phyloP scores from a whole-genome alignment of 2,329 filamentous ascomycete species.

The Fulvia fulva region DNA sequence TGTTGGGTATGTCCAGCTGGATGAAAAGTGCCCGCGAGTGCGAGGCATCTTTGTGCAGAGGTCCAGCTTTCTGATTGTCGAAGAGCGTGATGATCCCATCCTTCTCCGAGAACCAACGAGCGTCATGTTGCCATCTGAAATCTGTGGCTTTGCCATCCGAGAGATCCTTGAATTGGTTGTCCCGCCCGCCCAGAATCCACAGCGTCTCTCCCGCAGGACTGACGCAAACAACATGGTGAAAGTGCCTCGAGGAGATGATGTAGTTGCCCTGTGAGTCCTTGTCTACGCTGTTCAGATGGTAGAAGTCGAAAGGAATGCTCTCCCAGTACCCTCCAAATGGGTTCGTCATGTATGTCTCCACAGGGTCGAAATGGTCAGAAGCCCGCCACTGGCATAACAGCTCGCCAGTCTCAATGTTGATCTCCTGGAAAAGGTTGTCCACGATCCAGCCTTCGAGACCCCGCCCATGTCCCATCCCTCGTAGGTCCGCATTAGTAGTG shows the following conservation, averaged over 20 bases:
- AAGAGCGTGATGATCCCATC: conserved; percentile 37
- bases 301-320: conserved; percentile 39
- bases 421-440: conserved; percentile 44
- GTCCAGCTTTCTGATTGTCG: conserved; percentile 50
- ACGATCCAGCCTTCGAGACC: conserved; percentile 38
- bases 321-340: conserved; percentile 39
- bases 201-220: conserved; percentile 43
- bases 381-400: conserved; percentile 42
- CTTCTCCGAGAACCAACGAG: conserved; percentile 41
- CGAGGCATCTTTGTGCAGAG: conserved; percentile 35
- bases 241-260: conserved; percentile 45
- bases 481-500: conserved; percentile 26
- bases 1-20: conserved; percentile 32
- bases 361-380: conserved; percentile 34
- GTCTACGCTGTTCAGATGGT: conserved; percentile 54
- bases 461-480: conserved; percentile 24
- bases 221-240: conserved; percentile 43
- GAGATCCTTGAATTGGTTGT: conserved; percentile 41
- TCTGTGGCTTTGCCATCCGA: conserved; percentile 43
- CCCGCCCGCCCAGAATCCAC: conserved; percentile 51
- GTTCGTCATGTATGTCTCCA: conserved; percentile 29
- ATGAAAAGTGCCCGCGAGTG: conserved; percentile 42
- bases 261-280: conserved; percentile 48
- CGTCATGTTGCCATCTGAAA: conserved; percentile 53
- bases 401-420: conserved; percentile 39